Evolutionary conservation across 176 grass and related monocot species (phyloP).

Genomic region (Zoysia japonica): DNA sequence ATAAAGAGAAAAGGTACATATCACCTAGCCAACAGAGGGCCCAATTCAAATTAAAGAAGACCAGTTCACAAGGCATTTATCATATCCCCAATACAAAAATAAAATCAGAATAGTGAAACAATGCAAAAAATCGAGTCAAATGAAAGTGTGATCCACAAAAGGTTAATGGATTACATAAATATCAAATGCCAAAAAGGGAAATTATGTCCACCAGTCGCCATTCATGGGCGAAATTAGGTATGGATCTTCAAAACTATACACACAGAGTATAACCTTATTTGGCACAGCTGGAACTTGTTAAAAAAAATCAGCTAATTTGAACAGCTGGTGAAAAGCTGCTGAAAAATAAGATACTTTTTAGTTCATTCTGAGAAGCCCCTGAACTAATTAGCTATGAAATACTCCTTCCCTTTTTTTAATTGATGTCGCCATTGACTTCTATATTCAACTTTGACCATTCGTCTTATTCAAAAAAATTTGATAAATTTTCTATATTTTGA

Average conservation of each 20-base stretch:
- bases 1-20: not conserved
- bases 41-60: not conserved
- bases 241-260: not conserved
- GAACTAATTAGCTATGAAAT: no score
- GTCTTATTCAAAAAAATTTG: no score
- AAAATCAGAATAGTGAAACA: not conserved
- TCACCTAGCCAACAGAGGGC: constrained; percentile 1
- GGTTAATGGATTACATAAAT: not conserved
- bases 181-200: not conserved
- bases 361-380: no score
- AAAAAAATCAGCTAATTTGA: no score
- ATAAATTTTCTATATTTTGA: no score
- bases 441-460: no score
- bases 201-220: not conserved
- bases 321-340: no score
- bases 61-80: not conserved
- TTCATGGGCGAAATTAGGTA: not conserved
- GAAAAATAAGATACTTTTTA: no score
- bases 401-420: no score
- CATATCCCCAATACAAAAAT: constrained; percentile 9
- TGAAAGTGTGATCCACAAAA: not conserved
- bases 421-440: no score
- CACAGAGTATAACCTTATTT: not conserved
- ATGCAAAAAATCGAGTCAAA: not conserved
- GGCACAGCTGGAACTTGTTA: no score